phyloP scores from a whole-genome alignment of 371 early-diverging fungal species.

The Mitosporidium daphniae region DNA sequence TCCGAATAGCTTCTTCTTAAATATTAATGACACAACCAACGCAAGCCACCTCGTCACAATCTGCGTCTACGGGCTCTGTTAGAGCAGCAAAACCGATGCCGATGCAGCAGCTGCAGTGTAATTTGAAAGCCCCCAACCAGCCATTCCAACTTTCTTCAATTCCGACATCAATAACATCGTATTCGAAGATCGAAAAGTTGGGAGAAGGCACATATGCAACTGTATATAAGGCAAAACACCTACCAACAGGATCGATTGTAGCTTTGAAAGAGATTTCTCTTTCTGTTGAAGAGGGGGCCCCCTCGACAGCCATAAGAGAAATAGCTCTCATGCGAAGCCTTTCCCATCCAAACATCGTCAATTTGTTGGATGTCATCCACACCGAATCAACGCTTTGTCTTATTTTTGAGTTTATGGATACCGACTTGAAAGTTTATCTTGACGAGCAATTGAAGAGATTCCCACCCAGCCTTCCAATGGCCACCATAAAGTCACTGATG shows the following conservation, averaged over 20 bases:
- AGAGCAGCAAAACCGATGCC: no score
- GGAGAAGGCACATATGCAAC: conserved; percentile 99
- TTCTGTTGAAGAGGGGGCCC: conserved; percentile 54
- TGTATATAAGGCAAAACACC: conserved; percentile 81
- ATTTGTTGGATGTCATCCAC: conserved; percentile 80
- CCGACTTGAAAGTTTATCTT: conserved; percentile 83
- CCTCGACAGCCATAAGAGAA: conserved; percentile 77
- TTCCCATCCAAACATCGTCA: conserved; percentile 48
- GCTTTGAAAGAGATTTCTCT: conserved; percentile 84
- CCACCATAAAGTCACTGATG: conserved; percentile 17
- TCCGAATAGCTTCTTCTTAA: no score
- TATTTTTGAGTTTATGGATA: conserved; percentile 91
- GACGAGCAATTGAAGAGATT: conserved; percentile 18
- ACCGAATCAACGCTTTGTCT: conserved; percentile 78
- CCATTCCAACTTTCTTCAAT: no score
- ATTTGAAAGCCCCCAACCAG: no score
- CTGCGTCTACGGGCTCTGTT: no score
- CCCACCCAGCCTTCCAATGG: not conserved
- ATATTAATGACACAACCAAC: no score
- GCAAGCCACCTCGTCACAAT: no score
- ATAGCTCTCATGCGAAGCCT: conserved; percentile 75
- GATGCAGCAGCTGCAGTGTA: no score
- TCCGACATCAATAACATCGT: no score
- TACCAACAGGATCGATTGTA: conserved; percentile 45
- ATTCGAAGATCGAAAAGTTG: conserved; percentile 46